phyloP scores from a whole-genome alignment of 768 basidiomycete species.

The Russula griseocarnosa region DNA sequence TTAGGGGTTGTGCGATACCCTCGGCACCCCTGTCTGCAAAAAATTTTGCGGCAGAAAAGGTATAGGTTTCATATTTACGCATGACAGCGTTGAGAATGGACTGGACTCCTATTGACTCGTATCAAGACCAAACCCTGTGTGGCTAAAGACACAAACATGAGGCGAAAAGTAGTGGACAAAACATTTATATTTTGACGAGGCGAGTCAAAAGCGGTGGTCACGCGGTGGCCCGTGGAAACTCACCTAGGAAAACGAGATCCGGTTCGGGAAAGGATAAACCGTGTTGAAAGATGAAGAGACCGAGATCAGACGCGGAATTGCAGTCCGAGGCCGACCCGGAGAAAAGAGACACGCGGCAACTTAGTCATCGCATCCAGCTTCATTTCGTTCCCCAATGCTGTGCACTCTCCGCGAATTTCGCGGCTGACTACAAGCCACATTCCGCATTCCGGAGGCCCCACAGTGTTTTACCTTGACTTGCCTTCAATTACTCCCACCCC shows the following conservation, averaged over 20 bases:
- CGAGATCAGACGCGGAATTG: neutral
- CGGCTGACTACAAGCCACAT: neutral
- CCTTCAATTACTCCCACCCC: neutral
- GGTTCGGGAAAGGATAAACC: neutral
- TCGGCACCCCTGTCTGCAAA: constrained; percentile 70
- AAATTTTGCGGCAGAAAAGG: constrained; percentile 71
- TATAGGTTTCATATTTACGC: constrained; percentile 34
- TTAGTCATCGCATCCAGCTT: neutral
- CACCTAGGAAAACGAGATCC: neutral
- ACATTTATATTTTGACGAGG: too few species aligned
- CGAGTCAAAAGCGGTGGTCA: neutral
- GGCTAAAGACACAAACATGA: too few species aligned
- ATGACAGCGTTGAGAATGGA: neutral
- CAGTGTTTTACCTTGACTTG: neutral
- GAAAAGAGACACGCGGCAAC: neutral
- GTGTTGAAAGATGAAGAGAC: neutral
- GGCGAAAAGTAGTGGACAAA: neutral
- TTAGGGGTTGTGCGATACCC: constrained; percentile 73
- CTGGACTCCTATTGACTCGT: neutral
- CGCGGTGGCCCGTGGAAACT: neutral
- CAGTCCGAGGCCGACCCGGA: constrained; percentile 2
- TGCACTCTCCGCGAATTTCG: neutral
- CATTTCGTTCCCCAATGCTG: neutral
- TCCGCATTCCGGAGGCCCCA: too few species aligned
- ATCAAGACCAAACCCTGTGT: neutral